These are phyloP conservation scores for Osmanthus fragrans DNA, from an alignment of 257 asterid species.

Conservation along the genomic window DNA sequence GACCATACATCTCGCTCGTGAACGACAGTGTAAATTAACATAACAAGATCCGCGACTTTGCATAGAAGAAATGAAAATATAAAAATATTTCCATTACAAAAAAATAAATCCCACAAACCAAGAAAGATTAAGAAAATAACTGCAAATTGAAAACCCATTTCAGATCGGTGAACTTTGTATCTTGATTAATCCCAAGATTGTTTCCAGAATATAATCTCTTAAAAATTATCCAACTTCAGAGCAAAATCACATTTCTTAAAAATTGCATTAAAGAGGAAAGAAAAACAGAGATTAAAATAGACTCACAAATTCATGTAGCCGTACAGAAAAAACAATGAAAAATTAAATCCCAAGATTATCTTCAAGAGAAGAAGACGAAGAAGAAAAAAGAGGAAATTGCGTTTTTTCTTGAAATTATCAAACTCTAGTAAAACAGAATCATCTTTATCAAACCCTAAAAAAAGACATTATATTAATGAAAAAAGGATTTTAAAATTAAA, in stretches of 20 bases:
- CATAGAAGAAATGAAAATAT: neutral
- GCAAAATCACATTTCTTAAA: neutral
- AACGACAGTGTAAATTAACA: neutral
- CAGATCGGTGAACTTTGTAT: constrained; percentile 11
- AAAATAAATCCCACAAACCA: neutral
- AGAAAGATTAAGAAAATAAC: constrained; percentile 11
- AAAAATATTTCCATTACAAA: neutral
- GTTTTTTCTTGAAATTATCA: constrained; percentile 19
- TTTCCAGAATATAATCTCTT: neutral
- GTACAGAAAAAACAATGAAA: neutral
- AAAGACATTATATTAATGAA: neutral
- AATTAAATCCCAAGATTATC: neutral
- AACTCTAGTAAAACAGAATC: constrained; percentile 13
- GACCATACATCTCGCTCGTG: neutral
- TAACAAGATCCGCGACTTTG: constrained; percentile 7
- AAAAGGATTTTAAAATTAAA: neutral
- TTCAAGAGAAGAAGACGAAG: neutral
- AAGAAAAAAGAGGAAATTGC: neutral
- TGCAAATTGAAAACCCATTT: neutral
- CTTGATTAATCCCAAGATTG: constrained; percentile 14
- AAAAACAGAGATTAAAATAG: constrained; percentile 2
- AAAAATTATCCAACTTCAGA: neutral
- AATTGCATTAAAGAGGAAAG: neutral
- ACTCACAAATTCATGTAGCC: neutral
- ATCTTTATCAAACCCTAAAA: neutral